Conservation (phyloP, 169 alveolate species). For the Cytauxzoon felis region DNA sequence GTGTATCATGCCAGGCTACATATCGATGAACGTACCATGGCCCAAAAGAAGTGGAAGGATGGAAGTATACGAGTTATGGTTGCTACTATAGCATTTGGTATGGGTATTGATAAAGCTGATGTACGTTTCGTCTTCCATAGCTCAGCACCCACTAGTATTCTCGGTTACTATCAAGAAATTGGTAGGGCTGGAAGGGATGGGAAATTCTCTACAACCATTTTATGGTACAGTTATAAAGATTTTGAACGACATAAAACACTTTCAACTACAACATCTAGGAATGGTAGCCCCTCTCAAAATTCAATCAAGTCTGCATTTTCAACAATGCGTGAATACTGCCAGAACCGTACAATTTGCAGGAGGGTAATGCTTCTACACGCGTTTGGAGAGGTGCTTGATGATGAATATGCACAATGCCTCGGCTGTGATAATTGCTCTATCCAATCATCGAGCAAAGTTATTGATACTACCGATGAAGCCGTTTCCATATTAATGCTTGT, state of each 20-base stretch:
- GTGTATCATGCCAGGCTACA: constrained; percentile 81
- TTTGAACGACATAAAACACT: constrained; percentile 63
- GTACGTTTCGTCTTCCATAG: constrained; percentile 94
- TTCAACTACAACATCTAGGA: background rate
- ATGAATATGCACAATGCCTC: constrained; percentile 8
- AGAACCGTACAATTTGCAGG: constrained; percentile 49
- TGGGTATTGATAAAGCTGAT: constrained; percentile 98
- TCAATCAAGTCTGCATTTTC: background rate
- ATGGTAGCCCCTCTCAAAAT: too few relatives aligned
- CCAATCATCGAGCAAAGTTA: constrained; percentile 12
- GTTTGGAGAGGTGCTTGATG: constrained; percentile 51
- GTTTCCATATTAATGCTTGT: constrained; percentile 17
- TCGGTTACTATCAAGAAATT: constrained; percentile 91
- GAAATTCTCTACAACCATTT: constrained; percentile 71
- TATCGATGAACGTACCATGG: constrained; percentile 66
- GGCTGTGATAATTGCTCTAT: constrained; percentile 62
- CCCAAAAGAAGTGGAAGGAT: constrained; percentile 87
- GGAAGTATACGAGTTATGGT: constrained; percentile 89
- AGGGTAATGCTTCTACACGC: constrained; percentile 38
- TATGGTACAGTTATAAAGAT: constrained; percentile 73
- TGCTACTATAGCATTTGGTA: constrained; percentile 99
- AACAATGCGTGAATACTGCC: constrained; percentile 51
- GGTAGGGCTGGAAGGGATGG: constrained; percentile 99
- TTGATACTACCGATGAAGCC: constrained; percentile 56
- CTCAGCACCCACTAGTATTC: constrained; percentile 92